A percentile compares a stretch with the other conserved stretches of the same genome.
phyloP scores from a whole-genome alignment of 163 green algal species.

The Coccomyxa subellipsoidea region DNA sequence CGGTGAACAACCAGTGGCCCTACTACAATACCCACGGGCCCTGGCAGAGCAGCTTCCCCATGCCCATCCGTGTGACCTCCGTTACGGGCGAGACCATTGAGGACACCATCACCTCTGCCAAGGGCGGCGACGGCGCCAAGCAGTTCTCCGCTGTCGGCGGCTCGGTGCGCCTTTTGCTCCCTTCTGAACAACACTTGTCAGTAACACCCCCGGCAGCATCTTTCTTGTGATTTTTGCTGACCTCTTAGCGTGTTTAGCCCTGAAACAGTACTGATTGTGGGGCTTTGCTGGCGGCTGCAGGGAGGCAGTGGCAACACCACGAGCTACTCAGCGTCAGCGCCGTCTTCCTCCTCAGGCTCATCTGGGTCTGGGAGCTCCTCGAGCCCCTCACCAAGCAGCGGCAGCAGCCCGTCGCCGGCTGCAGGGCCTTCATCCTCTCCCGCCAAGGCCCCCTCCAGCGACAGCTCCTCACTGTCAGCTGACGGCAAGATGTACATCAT shows the following conservation, averaged over 20 bases:
- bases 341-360: neutral
- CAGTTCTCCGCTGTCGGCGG: neutral
- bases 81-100: slow-evolving; percentile 23
- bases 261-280: too few species aligned
- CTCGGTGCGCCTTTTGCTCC: too few species aligned
- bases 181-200: too few species aligned
- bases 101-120: neutral
- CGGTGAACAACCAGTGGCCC: slow-evolving; percentile 37
- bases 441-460: neutral
- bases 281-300: neutral
- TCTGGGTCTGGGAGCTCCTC: neutral
- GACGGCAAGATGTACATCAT: slow-evolving; percentile 2
- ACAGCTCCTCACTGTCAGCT: neutral
- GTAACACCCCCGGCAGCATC: too few species aligned
- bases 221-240: too few species aligned
- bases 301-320: neutral
- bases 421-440: neutral
- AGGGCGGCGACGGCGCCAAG: neutral
- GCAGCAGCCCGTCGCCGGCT: neutral
- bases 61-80: slow-evolving; percentile 25
- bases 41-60: slow-evolving; percentile 25
- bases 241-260: too few species aligned
- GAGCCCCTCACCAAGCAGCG: neutral
- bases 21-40: slow-evolving; percentile 29
- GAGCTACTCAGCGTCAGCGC: neutral